Percentiles rank a stretch among this genome's conserved stretches.
Evolutionary conservation across 345 rosid species (phyloP).

Genomic region (Eucalyptus cladocalyx): DNA sequence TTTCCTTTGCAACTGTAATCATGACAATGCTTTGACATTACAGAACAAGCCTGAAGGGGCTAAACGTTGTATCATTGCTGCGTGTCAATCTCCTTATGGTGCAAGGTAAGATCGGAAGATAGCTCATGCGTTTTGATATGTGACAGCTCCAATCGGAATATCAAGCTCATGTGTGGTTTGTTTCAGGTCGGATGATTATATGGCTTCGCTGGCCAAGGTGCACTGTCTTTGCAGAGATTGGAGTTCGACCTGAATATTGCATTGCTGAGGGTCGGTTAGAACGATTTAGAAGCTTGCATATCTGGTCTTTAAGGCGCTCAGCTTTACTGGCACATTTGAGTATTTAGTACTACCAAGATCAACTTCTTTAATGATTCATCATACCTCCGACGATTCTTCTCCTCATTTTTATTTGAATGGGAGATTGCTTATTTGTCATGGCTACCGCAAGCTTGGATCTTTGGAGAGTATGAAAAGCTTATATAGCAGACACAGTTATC

Average conservation of each 20-base stretch:
- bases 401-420: not conserved
- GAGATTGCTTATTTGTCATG: not conserved
- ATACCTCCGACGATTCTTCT: not conserved
- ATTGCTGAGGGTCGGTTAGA: not conserved
- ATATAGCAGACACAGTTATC: not conserved
- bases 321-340: not conserved
- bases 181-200: conserved; percentile 84
- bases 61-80: conserved; percentile 44
- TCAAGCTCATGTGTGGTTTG: not conserved
- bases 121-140: not conserved
- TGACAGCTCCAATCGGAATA: not conserved
- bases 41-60: conserved; percentile 68
- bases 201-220: conserved; percentile 83
- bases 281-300: not conserved
- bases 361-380: not conserved
- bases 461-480: not conserved
- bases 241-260: conserved; percentile 8
- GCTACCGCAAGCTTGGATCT: not conserved
- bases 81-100: conserved; percentile 62
- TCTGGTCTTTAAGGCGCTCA: rapidly evolving
- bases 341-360: not conserved
- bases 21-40: not conserved
- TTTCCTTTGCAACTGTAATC: not conserved
- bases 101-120: conserved; percentile 29
- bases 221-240: conserved; percentile 67